Evolutionary conservation across 345 rosid genomes (phyloP).

Genomic region (Noccaea caerulescens): DNA sequence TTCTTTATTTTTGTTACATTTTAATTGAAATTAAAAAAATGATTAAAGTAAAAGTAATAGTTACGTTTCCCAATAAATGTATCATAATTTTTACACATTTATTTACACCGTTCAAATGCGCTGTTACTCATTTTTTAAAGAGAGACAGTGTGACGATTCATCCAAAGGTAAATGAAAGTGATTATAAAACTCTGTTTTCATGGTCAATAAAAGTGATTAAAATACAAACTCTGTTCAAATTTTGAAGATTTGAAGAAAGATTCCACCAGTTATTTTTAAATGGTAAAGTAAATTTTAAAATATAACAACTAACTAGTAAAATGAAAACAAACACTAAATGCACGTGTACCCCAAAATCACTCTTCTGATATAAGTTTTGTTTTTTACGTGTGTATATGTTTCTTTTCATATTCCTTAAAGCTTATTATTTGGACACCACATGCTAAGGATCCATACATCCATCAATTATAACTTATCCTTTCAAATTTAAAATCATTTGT

Average conservation of each 20-base stretch:
- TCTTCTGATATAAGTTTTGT: neutral
- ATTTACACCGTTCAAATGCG: conserved; percentile 20
- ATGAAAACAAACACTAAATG: conserved; percentile 32
- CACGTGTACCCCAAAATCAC: conserved; percentile 31
- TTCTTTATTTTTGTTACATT: neutral
- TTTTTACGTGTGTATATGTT: conserved; percentile 24
- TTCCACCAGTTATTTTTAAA: conserved; percentile 20
- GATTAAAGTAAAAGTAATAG: neutral
- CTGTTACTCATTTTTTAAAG: conserved; percentile 17
- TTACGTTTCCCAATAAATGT: conserved; percentile 33
- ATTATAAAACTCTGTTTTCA: conserved; percentile 13
- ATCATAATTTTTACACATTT: conserved; percentile 16
- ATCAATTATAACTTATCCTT: conserved; percentile 22
- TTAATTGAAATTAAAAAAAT: neutral
- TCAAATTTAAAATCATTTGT: neutral
- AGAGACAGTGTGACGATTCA: conserved; percentile 31
- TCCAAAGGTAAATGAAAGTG: conserved; percentile 23
- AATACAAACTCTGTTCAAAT: conserved; percentile 19
- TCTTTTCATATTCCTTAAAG: conserved; percentile 6
- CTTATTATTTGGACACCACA: conserved; percentile 34
- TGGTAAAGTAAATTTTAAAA: conserved; percentile 30
- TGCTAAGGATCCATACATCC: conserved; percentile 27
- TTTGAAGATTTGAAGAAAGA: conserved; percentile 39
- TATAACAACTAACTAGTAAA: conserved; percentile 9
- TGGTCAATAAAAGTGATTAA: conserved; percentile 8